Conservation (phyloP, 1,284 basidiomycete species). For the Gymnopus androsaceus region DNA sequence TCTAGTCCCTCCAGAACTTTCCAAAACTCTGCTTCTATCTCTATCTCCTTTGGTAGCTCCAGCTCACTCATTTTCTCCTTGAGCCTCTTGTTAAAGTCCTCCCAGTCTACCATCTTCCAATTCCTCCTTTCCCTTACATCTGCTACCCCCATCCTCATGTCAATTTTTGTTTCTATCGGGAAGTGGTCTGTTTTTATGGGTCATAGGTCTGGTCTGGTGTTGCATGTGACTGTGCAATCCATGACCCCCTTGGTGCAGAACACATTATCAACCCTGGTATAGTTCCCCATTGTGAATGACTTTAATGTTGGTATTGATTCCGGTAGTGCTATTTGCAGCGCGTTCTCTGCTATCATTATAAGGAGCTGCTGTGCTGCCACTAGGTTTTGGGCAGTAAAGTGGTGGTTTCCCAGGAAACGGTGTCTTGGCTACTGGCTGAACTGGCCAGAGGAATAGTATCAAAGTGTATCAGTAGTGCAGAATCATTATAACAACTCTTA, state of each 20-base stretch:
- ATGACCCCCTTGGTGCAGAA: slow-evolving; percentile 25
- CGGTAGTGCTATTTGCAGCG: slow-evolving; percentile 31
- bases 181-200: slow-evolving; percentile 24
- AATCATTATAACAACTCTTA: too few relatives aligned
- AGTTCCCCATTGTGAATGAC: slow-evolving; percentile 27
- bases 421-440: too few relatives aligned
- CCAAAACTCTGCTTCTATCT: background rate
- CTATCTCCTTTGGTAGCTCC: background rate
- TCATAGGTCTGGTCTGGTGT: background rate
- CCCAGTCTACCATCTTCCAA: slow-evolving; percentile 28
- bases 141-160: background rate
- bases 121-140: slow-evolving; percentile 13
- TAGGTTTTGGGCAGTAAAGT: slow-evolving; percentile 29
- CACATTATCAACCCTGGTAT: slow-evolving; percentile 37
- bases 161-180: slow-evolving; percentile 18
- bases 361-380: slow-evolving; percentile 19
- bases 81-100: slow-evolving; percentile 17
- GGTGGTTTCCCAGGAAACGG: too few relatives aligned
- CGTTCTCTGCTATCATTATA: slow-evolving; percentile 17
- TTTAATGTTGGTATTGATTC: slow-evolving; percentile 30
- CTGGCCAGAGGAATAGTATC: too few relatives aligned
- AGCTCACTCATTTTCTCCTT: background rate
- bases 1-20: background rate
- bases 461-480: too few relatives aligned
- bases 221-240: slow-evolving; percentile 19